Conservation (phyloP, 2,329 filamentous ascomycete species). For the Dactylonectria estremocensis region DNA sequence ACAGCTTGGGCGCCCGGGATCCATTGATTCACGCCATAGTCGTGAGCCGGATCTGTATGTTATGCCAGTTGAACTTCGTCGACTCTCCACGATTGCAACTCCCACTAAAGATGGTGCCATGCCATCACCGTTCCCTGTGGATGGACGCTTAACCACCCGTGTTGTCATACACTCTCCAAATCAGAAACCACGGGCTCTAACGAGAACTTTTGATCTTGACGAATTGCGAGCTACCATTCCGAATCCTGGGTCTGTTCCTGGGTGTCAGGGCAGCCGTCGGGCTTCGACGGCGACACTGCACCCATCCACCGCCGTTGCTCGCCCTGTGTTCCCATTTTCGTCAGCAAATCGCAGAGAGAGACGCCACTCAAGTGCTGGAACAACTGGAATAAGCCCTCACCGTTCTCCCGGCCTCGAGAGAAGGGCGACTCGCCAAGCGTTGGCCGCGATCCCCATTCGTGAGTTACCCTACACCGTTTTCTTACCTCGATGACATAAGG, state of each 20-base stretch:
- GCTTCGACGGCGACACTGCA: conserved; percentile 37
- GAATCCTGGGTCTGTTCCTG: conserved; percentile 46
- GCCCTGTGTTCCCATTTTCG: conserved; percentile 29
- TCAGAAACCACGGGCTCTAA: conserved; percentile 63
- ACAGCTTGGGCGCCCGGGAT: conserved; percentile 40
- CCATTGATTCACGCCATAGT: conserved; percentile 31
- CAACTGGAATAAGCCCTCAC: conserved; percentile 2
- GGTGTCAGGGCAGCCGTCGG: conserved; percentile 22
- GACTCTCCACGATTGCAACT: conserved; percentile 32
- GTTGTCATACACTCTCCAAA: conserved; percentile 53
- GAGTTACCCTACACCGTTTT: conserved; percentile 35
- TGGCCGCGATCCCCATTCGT: conserved; percentile 44
- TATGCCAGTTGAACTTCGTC: conserved; percentile 45
- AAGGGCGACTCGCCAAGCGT: conserved; percentile 30
- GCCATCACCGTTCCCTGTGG: conserved; percentile 34
- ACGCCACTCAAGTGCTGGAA: conserved; percentile 34
- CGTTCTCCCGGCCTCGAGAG: conserved; percentile 21
- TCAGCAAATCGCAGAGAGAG: conserved; percentile 20
- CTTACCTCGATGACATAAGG: neutral
- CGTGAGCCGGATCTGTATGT: conserved; percentile 46
- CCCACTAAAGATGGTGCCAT: conserved; percentile 22
- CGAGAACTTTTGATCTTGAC: conserved; percentile 66
- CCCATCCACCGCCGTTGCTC: conserved; percentile 11
- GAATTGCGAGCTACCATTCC: conserved; percentile 64
- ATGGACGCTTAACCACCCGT: conserved; percentile 45